Base-by-base conservation (phyloP, 306 rosid genomes). In the Trifolium pratense region DNA sequence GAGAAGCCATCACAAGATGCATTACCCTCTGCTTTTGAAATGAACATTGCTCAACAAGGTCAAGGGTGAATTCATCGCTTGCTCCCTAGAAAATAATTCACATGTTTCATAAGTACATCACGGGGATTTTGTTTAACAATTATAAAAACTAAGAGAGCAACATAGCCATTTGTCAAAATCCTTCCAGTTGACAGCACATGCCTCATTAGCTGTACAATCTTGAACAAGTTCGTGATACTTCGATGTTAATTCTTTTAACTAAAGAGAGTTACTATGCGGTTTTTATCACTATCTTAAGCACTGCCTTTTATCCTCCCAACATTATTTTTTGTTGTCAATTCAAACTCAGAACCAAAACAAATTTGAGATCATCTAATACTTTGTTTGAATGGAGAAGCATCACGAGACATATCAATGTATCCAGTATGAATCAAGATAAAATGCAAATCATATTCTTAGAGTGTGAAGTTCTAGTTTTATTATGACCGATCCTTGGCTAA, bases 21-120 rank as follows among this genome's bases (percentile, higher is more conserved):
- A 93, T 85, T 73, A 91, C 90, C 65, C 83, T 88, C 78, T 93
- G 96, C 94, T 93, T 89, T 81, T 93, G 97, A 81, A 93, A 88
- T 34, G 97, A 89, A 79, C 97, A 91, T 52, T 93, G 96, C 75
- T 93, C 98, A 40, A 91, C 96, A 48, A 93, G 97, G 80, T 93
- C 98, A 75, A 93, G 96, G 37, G 96, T 91, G 81, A 93, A 91
- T 75, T 93, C 98, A 51, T 91, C 98, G 63, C 84, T 85, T 78
- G 90, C 98, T 43, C 78, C 97, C 97, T 93, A 64, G 37, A 55
- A 60, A 65, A 46, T 72, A 70, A 59, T 73, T 14, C 11, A 31
- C 56, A 55, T 18, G 76, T 52, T 58, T 31, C 58, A 49, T 20
- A 9, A 26, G 25, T n/a, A 70, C 23, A 65, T 48, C 32, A 55